Percentiles rank a stretch among this genome's conserved stretches.
Evolutionary conservation across 352 stramenopile species (phyloP).

Genomic region (Phytophthora europaea): DNA sequence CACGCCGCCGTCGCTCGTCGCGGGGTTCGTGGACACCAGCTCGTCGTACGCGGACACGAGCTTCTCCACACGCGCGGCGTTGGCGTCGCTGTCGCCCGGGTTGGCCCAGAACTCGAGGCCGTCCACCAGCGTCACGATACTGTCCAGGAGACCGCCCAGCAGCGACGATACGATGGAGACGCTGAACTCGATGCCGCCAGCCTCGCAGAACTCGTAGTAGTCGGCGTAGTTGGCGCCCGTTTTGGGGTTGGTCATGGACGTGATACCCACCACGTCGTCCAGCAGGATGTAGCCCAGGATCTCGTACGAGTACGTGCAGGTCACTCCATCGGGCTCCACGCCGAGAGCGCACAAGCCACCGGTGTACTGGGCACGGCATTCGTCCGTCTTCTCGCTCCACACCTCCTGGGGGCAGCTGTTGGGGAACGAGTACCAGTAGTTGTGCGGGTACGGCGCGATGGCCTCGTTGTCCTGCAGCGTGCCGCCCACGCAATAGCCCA

Average conservation of each 20-base stretch:
- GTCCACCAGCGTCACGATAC: slow-evolving; percentile 37
- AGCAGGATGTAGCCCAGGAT: slow-evolving; percentile 70
- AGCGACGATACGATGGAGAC: slow-evolving; percentile 24
- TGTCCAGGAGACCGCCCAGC: slow-evolving; percentile 11
- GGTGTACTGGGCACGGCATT: slow-evolving; percentile 46
- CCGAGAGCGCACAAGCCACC: slow-evolving; percentile 58
- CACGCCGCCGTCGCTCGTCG: slow-evolving; percentile 50
- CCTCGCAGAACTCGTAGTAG: slow-evolving; percentile 76
- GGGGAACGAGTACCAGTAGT: slow-evolving; percentile 88
- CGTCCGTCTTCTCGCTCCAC: slow-evolving; percentile 55
- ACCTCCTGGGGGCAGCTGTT: slow-evolving; percentile 68
- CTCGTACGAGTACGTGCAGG: slow-evolving; percentile 71
- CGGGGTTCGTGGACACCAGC: slow-evolving; percentile 40
- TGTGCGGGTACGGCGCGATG: slow-evolving; percentile 78
- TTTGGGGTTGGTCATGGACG: slow-evolving; percentile 59
- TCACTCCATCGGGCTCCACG: slow-evolving; percentile 62
- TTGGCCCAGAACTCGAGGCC: slow-evolving; percentile 76
- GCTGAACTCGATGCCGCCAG: slow-evolving; percentile 62
- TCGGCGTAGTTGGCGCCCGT: slow-evolving; percentile 56
- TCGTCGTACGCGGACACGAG: slow-evolving; percentile 65
- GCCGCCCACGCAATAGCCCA: slow-evolving; percentile 65
- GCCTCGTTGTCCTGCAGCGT: slow-evolving; percentile 56
- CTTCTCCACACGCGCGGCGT: slow-evolving; percentile 50
- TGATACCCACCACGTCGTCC: slow-evolving; percentile 82
- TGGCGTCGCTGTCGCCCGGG: slow-evolving; percentile 52